phyloP scores from a whole-genome alignment of 768 basidiomycete species.

The Jaapia argillacea region DNA sequence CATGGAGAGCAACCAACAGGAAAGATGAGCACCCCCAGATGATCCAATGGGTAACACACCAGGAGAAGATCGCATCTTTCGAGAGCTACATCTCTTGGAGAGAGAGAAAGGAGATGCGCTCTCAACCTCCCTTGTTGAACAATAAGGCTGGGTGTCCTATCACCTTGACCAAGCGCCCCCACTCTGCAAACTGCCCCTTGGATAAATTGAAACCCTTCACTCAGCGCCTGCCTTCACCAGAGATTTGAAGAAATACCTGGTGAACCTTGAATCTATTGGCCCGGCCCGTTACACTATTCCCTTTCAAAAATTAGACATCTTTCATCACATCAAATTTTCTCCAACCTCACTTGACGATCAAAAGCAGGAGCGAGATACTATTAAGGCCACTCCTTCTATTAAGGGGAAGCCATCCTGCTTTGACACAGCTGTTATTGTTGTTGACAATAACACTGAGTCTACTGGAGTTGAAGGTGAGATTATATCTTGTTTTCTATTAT shows the following conservation, averaged over 20 bases:
- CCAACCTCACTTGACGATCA: no score
- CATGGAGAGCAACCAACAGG: slow-evolving; percentile 22
- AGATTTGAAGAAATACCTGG: background rate
- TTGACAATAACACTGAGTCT: no score
- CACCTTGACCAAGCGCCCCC: background rate
- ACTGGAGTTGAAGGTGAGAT: no score
- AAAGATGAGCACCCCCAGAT: slow-evolving; percentile 27
- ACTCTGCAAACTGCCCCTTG: background rate
- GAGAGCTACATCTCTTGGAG: slow-evolving; percentile 13
- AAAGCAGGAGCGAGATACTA: no score
- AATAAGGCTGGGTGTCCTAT: background rate
- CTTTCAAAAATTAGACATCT: no score
- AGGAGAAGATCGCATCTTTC: slow-evolving; percentile 16
- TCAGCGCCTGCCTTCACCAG: background rate
- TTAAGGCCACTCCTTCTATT: no score
- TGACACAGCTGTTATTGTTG: no score
- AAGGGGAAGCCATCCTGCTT: no score
- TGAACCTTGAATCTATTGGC: no score
- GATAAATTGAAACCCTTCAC: background rate
- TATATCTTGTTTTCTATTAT: no score
- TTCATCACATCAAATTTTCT: no score
- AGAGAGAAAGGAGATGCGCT: background rate
- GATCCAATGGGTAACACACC: slow-evolving; percentile 22
- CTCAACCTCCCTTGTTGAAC: background rate
- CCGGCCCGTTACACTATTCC: no score